Evolutionary conservation across 2,329 filamentous ascomycete genomes (phyloP), one percentile per base, ranked within the genome.

Genomic region (Cytospora schulzeri): DNA sequence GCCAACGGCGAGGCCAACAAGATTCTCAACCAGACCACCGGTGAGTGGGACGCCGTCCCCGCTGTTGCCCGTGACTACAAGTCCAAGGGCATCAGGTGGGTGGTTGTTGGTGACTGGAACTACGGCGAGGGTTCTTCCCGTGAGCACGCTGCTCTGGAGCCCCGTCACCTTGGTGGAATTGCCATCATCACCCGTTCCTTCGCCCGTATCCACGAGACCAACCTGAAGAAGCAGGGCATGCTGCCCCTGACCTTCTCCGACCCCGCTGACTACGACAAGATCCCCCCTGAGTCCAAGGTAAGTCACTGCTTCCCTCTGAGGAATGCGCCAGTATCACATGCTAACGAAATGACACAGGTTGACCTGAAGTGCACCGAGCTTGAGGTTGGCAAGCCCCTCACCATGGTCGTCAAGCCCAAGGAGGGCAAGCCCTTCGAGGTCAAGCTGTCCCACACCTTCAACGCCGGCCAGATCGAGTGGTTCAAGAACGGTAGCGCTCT

Each of bases 161-260:
- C 95, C 76, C 90, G 95, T 78, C 94, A 98, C 84, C 89, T 99
- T 70, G 95, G 95, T 76, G 95, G 94, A 79, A 87, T 97, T 74
- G 95, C 94, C 75, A 97, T 99, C 84, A 96, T 99, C 78, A 93
- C 91, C 76, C 90, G 92, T 76, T 92, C 88, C 70, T 99, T 99
- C 77, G 95, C 95, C 75, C 95, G 95, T 91, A 99, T 99, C 76
- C 95, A 99, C 87, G 95, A 99, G 87, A 99, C 95, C 85, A 99
- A 99, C 88, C 83, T 99, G 84, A 99, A 99, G 92, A 99, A 99
- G 90, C 95, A 99, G 88, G 95, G 95, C 82, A 97, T 99, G 94
- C 91, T 99, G 82, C 95, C 95, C 74, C 87, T 99, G 70, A 98
- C 93, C 73, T 99, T 99, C 83, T 81, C 88, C 65, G 89, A 98